Base-by-base conservation (phyloP, 208 protist species). In the Crithidia fasciculata region DNA sequence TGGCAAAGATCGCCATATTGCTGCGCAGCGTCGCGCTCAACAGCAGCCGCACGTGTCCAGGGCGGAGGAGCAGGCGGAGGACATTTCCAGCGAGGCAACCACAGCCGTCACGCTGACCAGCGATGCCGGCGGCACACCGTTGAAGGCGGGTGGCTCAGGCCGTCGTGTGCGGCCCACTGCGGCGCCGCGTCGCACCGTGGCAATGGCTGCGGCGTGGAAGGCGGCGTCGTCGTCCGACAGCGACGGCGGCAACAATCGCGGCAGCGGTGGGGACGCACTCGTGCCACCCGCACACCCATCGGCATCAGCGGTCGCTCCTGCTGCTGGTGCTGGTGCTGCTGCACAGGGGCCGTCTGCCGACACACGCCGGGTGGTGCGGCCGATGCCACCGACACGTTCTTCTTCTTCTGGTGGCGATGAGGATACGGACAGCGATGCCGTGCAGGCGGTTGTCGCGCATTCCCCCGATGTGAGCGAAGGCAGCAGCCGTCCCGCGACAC, bases 71-170 rank as follows among this genome's bases (percentile, higher is more conserved):
- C 44, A 40, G 50, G 77, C 69, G 4, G 82, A 86, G 3, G 82
- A 86, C 36, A 45, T 73, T 6, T 81, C 65, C 2, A 76, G 70
- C 16, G 78, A 82, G 13, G 15, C 71, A 39, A 82, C 71, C 4
- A 71, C 63, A 15, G 52, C 47, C 4, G 39, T 78, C 15, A 78
- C 50, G 18, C 49, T 72, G 44, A 78, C 63, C 9, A 78, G 56
- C 18, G 72, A 78, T 45, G 49, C 45, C 18, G 44, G 62, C 16
- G 18, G 39, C 50, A 66, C 57, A 0, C 62, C 62, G 39, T 44
- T 10, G 36, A 39, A 2, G 15, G 40, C 39, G 39, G 16, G 28
- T 15, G 9, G 28, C 36, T 5, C 50, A 15, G 37, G 50, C 18
- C 64, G 49, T 13, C 64, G 52, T 12, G 39, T 45, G 50, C 64